Conservation (phyloP, 768 basidiomycete genomes). For the Chiua virens region DNA sequence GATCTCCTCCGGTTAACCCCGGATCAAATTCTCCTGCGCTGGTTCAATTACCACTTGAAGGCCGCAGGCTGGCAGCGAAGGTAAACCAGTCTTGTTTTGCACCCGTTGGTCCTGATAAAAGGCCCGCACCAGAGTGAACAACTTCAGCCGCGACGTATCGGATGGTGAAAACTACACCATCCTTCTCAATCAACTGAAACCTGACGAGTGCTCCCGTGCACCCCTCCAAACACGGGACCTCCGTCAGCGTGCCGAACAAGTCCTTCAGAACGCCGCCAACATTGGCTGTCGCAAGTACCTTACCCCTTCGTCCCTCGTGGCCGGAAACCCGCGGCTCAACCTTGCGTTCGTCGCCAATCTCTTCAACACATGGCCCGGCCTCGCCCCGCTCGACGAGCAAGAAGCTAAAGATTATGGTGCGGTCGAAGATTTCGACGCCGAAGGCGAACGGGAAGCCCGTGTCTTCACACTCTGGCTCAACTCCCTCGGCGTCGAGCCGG, state of each 20-base stretch:
- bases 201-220: constrained; percentile 86
- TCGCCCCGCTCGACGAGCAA: constrained; percentile 91
- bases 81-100: constrained; percentile 36
- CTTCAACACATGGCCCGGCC: constrained; percentile 96
- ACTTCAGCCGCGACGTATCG: constrained; percentile 96
- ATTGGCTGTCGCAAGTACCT: constrained; percentile 97
- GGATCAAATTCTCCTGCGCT: constrained; percentile 95
- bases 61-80: constrained; percentile 88
- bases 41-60: constrained; percentile 99
- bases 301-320: constrained; percentile 84
- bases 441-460: constrained; percentile 96
- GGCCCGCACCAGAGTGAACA: constrained; percentile 71
- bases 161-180: constrained; percentile 99
- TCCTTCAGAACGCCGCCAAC: constrained; percentile 88
- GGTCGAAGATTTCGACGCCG: constrained; percentile 97
- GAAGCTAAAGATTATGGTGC: constrained; percentile 88
- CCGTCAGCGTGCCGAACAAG: constrained; percentile 85
- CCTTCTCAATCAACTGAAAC: constrained; percentile 93
- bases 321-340: constrained; percentile 96
- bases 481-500: constrained; percentile 94
- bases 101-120: neutral
- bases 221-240: constrained; percentile 87
- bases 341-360: constrained; percentile 98
- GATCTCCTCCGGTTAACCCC: constrained; percentile 92
- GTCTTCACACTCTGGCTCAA: constrained; percentile 99